Evolutionary conservation across 768 basidiomycete species (phyloP), one percentile per base, ranked within the genome.

Genomic region (Boletus insuetus): DNA sequence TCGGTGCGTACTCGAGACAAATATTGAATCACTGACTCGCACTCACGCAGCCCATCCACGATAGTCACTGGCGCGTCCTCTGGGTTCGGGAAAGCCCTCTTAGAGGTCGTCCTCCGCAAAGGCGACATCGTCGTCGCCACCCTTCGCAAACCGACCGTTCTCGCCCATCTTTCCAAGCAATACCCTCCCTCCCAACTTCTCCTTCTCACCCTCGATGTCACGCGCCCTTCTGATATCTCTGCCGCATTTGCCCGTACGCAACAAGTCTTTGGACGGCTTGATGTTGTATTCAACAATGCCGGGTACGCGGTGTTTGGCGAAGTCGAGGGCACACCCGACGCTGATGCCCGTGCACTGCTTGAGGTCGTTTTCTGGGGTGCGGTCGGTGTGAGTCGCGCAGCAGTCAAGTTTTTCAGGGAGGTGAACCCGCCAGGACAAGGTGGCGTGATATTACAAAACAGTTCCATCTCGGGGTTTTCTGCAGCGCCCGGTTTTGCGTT

Each of bases 281-380:
- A 79, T 53, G 73, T 78, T 46, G 77, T 79, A 5, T 73, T 74
- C 63, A 77, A 72, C 64, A 80, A 79, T 58, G 77, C 78, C 52
- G 66, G 58, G 37, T 66, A 61, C 26, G 60, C 44, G 0, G 40
- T 72, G 9, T 29, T 71, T 1, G 66, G 64, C 8, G 73, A 77
- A 42, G 60, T 71, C 24, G 77, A 78, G 59, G 66, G 59, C 19
- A 69, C 65, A 13, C 57, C 69, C 3, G 68, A 70, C 6, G 60
- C 57, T 0, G 62, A 64, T 1, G 74, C 73, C 4, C 64, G 73
- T 4, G 51, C 57, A 5, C 16, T 71, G 54, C 74, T 77, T 47
- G 73, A 76, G 38, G 69, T 68, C 2, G 67, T 67, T 38, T 75
- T 61, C 22, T 61, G 54, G 54, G 56, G 59, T 3, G 32, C 47